Evolutionary conservation across 352 stramenopile species (phyloP).

Genomic region (Phytophthora boehmeriae): DNA sequence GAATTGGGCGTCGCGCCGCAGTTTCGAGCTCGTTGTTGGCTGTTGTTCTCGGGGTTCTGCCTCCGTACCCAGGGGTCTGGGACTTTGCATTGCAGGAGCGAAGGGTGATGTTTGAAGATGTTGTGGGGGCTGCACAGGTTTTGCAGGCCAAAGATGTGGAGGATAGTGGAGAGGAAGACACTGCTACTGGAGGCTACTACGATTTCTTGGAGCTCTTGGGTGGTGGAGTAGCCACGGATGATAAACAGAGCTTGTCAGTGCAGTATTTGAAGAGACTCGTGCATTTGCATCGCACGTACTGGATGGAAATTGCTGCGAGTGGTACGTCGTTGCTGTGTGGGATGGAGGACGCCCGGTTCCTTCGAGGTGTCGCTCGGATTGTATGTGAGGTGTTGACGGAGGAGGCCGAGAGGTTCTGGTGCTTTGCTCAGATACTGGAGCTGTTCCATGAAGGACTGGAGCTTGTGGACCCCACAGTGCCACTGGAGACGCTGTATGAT

Average conservation of each 20-base stretch:
- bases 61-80: conserved; percentile 66
- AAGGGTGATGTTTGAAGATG: conserved; percentile 67
- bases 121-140: conserved; percentile 54
- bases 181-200: conserved; percentile 17
- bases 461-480: conserved; percentile 49
- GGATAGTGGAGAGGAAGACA: conserved; percentile 4
- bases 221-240: not conserved
- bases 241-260: conserved; percentile 8
- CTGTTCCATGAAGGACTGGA: conserved; percentile 58
- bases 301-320: conserved; percentile 37
- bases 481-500: conserved; percentile 43
- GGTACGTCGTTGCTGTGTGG: conserved; percentile 30
- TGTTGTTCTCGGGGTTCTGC: conserved; percentile 64
- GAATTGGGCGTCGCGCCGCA: conserved; percentile 70
- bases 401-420: conserved; percentile 74
- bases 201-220: conserved; percentile 32
- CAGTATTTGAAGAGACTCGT: conserved; percentile 34
- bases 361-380: conserved; percentile 38
- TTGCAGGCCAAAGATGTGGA: conserved; percentile 40
- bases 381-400: conserved; percentile 48
- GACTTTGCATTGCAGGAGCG: conserved; percentile 58
- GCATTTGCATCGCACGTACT: conserved; percentile 53
- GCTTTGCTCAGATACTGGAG: conserved; percentile 61
- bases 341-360: conserved; percentile 49
- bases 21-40: conserved; percentile 62